A percentile compares a stretch with the other conserved stretches of the same genome.
These are phyloP conservation scores for Phytophthora tentaculata DNA, from an alignment of 352 stramenopile species.

Conservation along the genomic window DNA sequence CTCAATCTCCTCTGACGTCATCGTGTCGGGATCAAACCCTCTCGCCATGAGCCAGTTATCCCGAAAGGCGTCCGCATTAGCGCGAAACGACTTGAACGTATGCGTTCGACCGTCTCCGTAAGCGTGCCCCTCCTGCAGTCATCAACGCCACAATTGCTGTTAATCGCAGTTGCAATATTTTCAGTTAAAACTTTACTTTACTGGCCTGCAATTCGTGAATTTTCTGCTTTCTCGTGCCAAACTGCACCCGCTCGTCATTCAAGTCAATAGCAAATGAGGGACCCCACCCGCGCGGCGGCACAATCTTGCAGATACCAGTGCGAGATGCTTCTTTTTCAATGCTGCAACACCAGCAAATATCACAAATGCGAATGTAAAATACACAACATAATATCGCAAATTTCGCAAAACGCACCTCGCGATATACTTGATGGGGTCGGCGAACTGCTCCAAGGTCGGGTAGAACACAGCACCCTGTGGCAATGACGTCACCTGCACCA, in stretches of 20 bases:
- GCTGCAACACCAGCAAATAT: conserved; percentile 30
- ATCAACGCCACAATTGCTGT: neutral
- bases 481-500: conserved; percentile 34
- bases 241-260: conserved; percentile 57
- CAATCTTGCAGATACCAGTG: conserved; percentile 98
- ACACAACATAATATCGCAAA: neutral
- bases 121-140: conserved; percentile 60
- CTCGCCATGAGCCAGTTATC: conserved; percentile 54
- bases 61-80: conserved; percentile 61
- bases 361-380: too few species aligned
- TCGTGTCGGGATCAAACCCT: conserved; percentile 42
- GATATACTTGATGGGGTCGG: conserved; percentile 91
- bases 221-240: conserved; percentile 95
- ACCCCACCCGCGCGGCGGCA: conserved; percentile 95
- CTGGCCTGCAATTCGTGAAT: conserved; percentile 84
- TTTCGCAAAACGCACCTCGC: conserved; percentile 42
- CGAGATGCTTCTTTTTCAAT: conserved; percentile 64
- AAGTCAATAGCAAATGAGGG: conserved; percentile 79
- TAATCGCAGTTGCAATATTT: neutral
- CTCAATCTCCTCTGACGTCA: conserved; percentile 79
- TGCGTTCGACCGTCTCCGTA: conserved; percentile 66
- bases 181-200: neutral
- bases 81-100: conserved; percentile 76
- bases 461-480: conserved; percentile 69
- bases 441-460: conserved; percentile 88